Evolutionary conservation across 2,329 filamentous ascomycete species (phyloP).

Genomic region (Epichloe hybrida): DNA sequence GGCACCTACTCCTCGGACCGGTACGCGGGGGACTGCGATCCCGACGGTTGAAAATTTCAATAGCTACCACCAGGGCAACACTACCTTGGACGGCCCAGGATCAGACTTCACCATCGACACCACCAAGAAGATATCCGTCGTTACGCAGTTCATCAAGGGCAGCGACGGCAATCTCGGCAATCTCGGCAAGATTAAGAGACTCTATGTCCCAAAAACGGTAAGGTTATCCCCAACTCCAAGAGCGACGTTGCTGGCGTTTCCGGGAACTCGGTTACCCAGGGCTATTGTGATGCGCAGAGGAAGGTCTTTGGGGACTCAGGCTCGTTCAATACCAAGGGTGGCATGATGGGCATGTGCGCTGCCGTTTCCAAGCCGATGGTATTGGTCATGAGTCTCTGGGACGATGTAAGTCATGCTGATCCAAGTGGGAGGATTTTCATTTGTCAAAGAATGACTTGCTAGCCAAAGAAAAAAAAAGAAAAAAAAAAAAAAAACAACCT

Average conservation of each 20-base stretch:
- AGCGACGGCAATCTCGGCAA: conserved; percentile 36
- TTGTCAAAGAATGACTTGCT: no score
- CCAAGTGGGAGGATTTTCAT: no score
- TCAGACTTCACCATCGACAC: conserved; percentile 44
- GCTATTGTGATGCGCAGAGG: no score
- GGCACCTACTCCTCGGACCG: conserved; percentile 37
- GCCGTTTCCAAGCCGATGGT: conserved; percentile 30
- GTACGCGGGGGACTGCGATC: conserved; percentile 51
- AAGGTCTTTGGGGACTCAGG: no score
- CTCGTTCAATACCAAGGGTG: conserved; percentile 27
- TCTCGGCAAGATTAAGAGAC: conserved; percentile 44
- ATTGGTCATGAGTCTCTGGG: conserved; percentile 41
- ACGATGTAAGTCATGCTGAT: conserved; percentile 32
- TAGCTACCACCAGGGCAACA: conserved; percentile 51
- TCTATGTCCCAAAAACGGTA: conserved; percentile 51
- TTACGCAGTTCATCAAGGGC: conserved; percentile 47
- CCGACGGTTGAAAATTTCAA: conserved; percentile 59
- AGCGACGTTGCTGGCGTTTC: no score
- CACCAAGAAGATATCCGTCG: conserved; percentile 45
- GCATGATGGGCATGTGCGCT: conserved; percentile 41
- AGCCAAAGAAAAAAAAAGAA: no score
- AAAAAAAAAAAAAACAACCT: no score
- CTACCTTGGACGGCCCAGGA: conserved; percentile 45
- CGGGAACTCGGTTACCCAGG: no score
- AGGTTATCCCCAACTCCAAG: no score